Base-by-base conservation (phyloP, 1,284 basidiomycete genomes). In the Puccinia novopanici region DNA sequence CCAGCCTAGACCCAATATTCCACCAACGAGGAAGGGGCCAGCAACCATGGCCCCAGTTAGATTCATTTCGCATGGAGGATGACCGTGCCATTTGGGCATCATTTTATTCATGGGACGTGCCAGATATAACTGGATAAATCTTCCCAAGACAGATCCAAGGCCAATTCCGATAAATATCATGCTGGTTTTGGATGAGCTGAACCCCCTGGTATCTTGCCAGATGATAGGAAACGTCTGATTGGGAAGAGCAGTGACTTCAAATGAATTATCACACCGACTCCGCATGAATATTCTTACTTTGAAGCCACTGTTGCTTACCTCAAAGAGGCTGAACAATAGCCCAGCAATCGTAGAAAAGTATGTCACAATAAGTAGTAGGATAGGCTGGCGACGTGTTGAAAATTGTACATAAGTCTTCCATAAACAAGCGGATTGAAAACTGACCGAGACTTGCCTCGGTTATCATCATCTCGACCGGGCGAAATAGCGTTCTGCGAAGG, bases 1-100 rank as follows among this genome's bases (percentile, higher is more conserved):
- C 91, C 91, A 92, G 0, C 90, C 90, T 5, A 91, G 89, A 90
- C 90, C 90, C 86, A 92, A 92, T 85, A 91, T 90, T 0, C 90
- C 88, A 40, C 88, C 82, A 8, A 90, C 86, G 75, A 91, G 88
- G 9, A 90, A 83, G 0, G 90, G 90, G 0, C 89, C 89, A 1
- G 89, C 89, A 75, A 89, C 84, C 83, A 90, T 86, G 0, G 88
- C 87, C 65, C 89, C 88, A 42, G 88, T 87, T 19, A 93, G 86
- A 30, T 91, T 88, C 81, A 89, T 89, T 85, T 93, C 92, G 0
- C 92, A 91, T 0, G 90, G 89, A 3, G 88, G 88, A 40, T 87
- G 83, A 5, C 90, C 90, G 3, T 88, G 87, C 82, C 87, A 87
- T 82, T 88, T 86, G 0, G 86, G 86, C 10, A 87, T 85, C 75